A percentile compares a stretch with the other conserved stretches of the same genome.
These are phyloP conservation scores for Trichoderma gamsii DNA, from an alignment of 495 filamentous ascomycete genomes.

Conservation along the genomic window DNA sequence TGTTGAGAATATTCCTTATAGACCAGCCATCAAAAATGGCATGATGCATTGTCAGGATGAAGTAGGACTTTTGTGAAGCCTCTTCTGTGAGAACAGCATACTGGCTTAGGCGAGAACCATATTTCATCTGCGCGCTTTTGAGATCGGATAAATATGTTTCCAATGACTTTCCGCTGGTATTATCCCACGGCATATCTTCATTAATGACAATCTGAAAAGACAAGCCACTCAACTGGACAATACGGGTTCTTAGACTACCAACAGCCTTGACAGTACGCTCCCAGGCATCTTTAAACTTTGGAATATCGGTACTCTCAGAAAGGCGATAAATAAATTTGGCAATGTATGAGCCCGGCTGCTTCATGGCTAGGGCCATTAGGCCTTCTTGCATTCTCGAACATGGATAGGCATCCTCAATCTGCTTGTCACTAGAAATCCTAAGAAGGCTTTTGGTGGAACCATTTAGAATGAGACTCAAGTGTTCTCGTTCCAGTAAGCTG, in stretches of 20 bases:
- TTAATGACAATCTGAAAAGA: conserved; percentile 24
- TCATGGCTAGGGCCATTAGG: conserved; percentile 39
- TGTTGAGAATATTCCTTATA: neutral
- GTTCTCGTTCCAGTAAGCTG: neutral
- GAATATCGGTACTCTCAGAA: conserved; percentile 31
- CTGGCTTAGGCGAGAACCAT: neutral
- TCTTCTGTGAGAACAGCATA: neutral
- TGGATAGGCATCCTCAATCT: conserved; percentile 26
- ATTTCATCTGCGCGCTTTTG: neutral
- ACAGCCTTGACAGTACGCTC: conserved; percentile 44
- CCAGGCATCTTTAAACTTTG: conserved; percentile 44
- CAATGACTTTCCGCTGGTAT: neutral
- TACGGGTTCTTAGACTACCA: conserved; percentile 60
- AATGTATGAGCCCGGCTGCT: conserved; percentile 36
- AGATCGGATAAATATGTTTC: neutral
- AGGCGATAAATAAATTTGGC: conserved; percentile 40
- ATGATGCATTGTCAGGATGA: conserved; percentile 16
- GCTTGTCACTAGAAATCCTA: neutral
- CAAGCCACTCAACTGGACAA: conserved; percentile 13
- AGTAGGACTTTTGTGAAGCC: conserved; percentile 15
- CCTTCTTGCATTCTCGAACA: conserved; percentile 52
- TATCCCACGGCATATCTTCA: neutral
- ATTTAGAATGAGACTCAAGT: neutral
- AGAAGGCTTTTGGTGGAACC: neutral
- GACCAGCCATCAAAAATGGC: conserved; percentile 10